Evolutionary conservation across 2,329 filamentous ascomycete species (phyloP).

Genomic region (Scedosporium dehoogii): DNA sequence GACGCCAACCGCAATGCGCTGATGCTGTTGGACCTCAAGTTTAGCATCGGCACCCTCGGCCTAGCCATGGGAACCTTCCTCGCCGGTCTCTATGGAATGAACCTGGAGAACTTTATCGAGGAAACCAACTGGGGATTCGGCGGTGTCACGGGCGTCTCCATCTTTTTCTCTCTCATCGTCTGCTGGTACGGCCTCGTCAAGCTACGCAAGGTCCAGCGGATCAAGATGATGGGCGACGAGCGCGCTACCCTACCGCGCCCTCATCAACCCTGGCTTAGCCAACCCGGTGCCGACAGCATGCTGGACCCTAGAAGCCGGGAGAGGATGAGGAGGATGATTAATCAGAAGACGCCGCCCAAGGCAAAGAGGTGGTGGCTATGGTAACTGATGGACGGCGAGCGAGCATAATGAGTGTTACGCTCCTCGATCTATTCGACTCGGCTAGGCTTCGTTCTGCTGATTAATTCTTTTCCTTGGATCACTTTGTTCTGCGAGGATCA

Average conservation of each 20-base stretch:
- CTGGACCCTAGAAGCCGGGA: conserved; percentile 45
- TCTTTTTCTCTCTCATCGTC: conserved; percentile 64
- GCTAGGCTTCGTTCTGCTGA: neutral
- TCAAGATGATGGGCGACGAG: conserved; percentile 63
- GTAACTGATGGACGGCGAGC: neutral
- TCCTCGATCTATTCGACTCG: neutral
- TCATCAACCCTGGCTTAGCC: conserved; percentile 17
- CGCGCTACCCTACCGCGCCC: conserved; percentile 26
- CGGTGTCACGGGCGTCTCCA: conserved; percentile 61
- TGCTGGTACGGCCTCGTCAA: conserved; percentile 77
- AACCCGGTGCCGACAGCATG: conserved; percentile 37
- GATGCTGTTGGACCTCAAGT: conserved; percentile 94
- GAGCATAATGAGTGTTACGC: neutral
- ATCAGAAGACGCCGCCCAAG: conserved; percentile 31
- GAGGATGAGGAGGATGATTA: conserved; percentile 40
- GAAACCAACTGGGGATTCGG: conserved; percentile 82
- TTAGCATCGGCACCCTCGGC: conserved; percentile 90
- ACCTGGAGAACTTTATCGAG: conserved; percentile 96
- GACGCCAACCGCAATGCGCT: conserved; percentile 97
- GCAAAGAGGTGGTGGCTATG: conserved; percentile 19
- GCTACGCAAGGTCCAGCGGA: conserved; percentile 74
- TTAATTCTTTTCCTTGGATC: neutral
- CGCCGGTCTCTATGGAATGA: conserved; percentile 99
- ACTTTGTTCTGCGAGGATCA: neutral
- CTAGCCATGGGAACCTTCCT: conserved; percentile 90